Evolutionary conservation across 495 filamentous ascomycete genomes (phyloP).

Genomic region (Aspergillus kassunensis): DNA sequence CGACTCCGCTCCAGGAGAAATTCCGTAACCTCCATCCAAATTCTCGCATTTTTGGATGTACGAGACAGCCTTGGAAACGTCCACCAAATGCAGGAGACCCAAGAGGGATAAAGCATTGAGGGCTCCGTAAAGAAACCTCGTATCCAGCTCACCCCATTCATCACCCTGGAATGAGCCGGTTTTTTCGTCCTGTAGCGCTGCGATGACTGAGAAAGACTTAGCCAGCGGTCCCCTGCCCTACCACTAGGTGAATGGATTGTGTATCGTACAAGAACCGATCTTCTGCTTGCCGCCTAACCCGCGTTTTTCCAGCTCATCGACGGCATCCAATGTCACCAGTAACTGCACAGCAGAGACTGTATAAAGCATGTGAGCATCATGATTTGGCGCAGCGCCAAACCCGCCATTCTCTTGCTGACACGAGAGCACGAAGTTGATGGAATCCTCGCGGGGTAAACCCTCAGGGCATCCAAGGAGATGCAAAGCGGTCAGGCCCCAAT

Average conservation of each 20-base stretch:
- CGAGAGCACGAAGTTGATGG: constrained; percentile 86
- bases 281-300: constrained; percentile 63
- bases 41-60: constrained; percentile 81
- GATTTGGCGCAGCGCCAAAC: constrained; percentile 88
- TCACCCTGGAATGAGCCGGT: constrained; percentile 89
- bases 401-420: constrained; percentile 86
- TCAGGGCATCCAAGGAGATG: constrained; percentile 78
- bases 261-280: constrained; percentile 63
- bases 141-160: constrained; percentile 94
- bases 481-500: constrained; percentile 90
- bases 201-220: constrained; percentile 59
- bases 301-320: constrained; percentile 71
- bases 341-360: constrained; percentile 93
- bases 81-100: constrained; percentile 61
- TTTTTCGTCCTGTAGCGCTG: constrained; percentile 69
- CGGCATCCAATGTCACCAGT: constrained; percentile 74
- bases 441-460: constrained; percentile 72
- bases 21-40: constrained; percentile 89
- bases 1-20: constrained; percentile 82
- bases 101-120: constrained; percentile 84
- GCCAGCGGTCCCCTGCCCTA: constrained; percentile 9
- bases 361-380: constrained; percentile 93
- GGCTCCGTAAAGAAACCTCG: constrained; percentile 86
- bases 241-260: constrained; percentile 6
- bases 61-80: constrained; percentile 72